Conservation (phyloP, 2,329 filamentous ascomycete species). For the Raffaelea arxii region DNA sequence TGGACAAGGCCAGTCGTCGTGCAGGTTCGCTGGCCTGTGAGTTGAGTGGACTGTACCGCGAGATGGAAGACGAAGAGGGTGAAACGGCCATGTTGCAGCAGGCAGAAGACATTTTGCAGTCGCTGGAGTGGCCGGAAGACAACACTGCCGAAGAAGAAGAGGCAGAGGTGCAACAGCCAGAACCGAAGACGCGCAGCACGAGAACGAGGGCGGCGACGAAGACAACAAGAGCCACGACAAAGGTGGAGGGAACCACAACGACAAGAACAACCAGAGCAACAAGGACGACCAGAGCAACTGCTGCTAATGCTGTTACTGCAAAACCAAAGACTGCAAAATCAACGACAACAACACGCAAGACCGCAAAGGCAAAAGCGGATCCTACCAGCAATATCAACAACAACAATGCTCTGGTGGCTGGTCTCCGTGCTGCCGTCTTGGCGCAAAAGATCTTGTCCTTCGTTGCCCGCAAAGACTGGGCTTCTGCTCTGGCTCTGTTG, state of each 20-base stretch:
- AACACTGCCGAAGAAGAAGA: neutral
- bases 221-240: slow-evolving; percentile 21
- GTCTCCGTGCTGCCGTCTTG: slow-evolving; percentile 28
- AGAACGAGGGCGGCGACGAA: slow-evolving; percentile 17
- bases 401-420: slow-evolving; percentile 18
- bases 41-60: slow-evolving; percentile 46
- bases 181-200: slow-evolving; percentile 10
- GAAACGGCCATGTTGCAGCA: slow-evolving; percentile 33
- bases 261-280: slow-evolving; percentile 17
- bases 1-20: slow-evolving; percentile 32
- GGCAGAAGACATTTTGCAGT: slow-evolving; percentile 31
- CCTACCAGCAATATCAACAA: slow-evolving; percentile 14
- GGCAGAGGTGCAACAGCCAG: neutral
- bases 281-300: slow-evolving; percentile 9
- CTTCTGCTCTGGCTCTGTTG: slow-evolving; percentile 46
- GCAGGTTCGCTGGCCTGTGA: slow-evolving; percentile 43
- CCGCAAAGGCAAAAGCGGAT: slow-evolving; percentile 7
- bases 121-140: neutral
- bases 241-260: slow-evolving; percentile 1
- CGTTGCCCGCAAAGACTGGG: slow-evolving; percentile 44
- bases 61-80: slow-evolving; percentile 33
- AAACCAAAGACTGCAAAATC: neutral
- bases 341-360: slow-evolving; percentile 6
- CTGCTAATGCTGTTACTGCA: neutral
- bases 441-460: slow-evolving; percentile 34